Evolutionary conservation across 2,329 filamentous ascomycete species (phyloP), one percentile per base, ranked within the genome.

Genomic region (Pseudopithomyces maydicus): DNA sequence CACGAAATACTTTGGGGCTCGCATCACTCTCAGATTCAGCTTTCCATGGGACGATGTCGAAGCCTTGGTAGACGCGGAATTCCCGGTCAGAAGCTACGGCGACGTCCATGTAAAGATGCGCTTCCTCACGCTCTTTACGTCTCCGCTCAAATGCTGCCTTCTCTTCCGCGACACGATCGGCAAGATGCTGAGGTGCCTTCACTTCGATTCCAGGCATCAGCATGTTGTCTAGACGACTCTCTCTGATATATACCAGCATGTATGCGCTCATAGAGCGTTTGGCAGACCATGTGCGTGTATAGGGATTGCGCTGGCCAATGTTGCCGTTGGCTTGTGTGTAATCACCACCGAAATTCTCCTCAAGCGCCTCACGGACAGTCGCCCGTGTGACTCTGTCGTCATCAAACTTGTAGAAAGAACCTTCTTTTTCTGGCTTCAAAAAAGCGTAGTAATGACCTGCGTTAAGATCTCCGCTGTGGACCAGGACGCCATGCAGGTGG

Each of bases 371-470:
- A 57, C 91, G 88, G 72, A 90, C 87, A 0, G 93, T 97, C 1
- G 93, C 94, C 63, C 90, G 91, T n/a, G 93, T 98, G 39, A 99
- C 95, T 64, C 93, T 90, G 72, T 99, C 95, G 64, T 99, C 95
- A 68, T 99, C 96, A 68, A 97, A 99, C 69, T 90, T 95, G 82
- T 96, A 98, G 80, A 97, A 99, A 80, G 91, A 87, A 32, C 95
- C 94, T 59, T 97, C 91, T 77, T 96, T 96, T 56, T 88, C 86
- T 0, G 96, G 76, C 74, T 97, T 97, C 67, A 99, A 80, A 77
- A 96, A 99, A 0, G 95, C 95, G 72, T 99, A 99, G 78, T 99
- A 99, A 77, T 99, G 95, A 3, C 95, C 95, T 11, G 96, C 94
- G 75, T 99, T 97, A 54, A 98, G 84, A 71, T 98, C 95, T 59